Evolutionary conservation across 495 filamentous ascomycete species (phyloP).

Genomic region (Elaphomyces granulatus): DNA sequence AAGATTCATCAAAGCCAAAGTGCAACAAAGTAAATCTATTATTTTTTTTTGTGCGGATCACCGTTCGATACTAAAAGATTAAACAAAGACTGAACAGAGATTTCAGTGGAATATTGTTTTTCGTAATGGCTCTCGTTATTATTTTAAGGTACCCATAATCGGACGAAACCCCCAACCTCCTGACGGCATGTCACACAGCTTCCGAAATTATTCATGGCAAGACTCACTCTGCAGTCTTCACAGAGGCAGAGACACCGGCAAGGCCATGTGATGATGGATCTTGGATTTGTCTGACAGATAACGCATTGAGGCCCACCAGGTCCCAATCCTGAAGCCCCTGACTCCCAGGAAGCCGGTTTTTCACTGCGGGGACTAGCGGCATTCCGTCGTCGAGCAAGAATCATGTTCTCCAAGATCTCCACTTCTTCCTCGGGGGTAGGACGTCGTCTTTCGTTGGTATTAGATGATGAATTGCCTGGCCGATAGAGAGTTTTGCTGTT

Average conservation of each 20-base stretch:
- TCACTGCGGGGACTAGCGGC: constrained; percentile 9
- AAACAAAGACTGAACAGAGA: too few relatives aligned
- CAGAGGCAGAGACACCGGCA: constrained; percentile 89
- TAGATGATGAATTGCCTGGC: constrained; percentile 1
- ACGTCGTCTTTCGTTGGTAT: constrained; percentile 17
- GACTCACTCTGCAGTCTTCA: constrained; percentile 83
- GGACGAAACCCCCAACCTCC: constrained; percentile 71
- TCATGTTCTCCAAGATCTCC: constrained; percentile 63
- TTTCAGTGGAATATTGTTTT: too few relatives aligned
- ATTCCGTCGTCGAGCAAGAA: constrained; percentile 44
- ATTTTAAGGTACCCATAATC: constrained; percentile 83
- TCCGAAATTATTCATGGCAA: constrained; percentile 94
- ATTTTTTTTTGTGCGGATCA: too few relatives aligned
- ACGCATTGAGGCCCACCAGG: constrained; percentile 75
- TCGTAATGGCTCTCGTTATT: too few relatives aligned
- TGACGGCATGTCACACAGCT: constrained; percentile 88
- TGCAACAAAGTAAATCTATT: too few relatives aligned
- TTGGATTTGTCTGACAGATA: constrained; percentile 74
- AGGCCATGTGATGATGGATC: constrained; percentile 91
- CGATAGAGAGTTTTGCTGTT: constrained; percentile 8
- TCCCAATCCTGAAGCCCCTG: constrained; percentile 56
- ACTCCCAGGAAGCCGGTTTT: constrained; percentile 38
- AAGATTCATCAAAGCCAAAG: too few relatives aligned
- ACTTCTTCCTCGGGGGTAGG: constrained; percentile 61
- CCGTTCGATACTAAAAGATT: too few relatives aligned